Percentiles rank a stretch among this genome's conserved stretches.
These are phyloP conservation scores for Saccharomycopsis sp. DNA, from an alignment of 805 yeast genomes.

Conservation along the genomic window DNA sequence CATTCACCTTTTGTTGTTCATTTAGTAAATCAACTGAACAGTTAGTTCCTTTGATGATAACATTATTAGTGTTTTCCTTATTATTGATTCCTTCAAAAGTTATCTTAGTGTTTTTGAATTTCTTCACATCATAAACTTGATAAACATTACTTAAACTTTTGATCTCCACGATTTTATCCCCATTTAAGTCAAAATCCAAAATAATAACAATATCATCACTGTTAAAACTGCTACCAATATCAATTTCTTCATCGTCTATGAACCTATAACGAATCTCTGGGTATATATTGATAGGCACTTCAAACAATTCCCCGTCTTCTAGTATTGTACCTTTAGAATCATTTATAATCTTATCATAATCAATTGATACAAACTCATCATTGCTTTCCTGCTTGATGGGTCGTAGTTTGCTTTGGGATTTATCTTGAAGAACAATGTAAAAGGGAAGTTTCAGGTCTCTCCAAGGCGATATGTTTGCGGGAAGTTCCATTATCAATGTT, in stretches of 20 bases:
- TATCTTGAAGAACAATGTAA: conserved; percentile 13
- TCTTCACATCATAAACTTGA: conserved; percentile 12
- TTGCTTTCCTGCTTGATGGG: background rate
- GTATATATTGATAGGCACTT: conserved; percentile 12
- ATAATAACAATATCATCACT: conserved; percentile 12
- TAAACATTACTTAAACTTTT: conserved; percentile 14
- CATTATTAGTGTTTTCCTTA: conserved; percentile 4
- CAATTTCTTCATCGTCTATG: conserved; percentile 8
- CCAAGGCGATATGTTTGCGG: background rate
- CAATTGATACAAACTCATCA: conserved; percentile 6
- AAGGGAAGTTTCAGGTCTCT: conserved; percentile 4
- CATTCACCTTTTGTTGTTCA: no score
- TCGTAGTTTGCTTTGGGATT: conserved; percentile 2
- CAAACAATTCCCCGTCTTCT: conserved; percentile 5
- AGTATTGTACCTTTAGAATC: background rate
- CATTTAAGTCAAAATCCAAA: conserved; percentile 12
- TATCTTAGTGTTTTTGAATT: conserved; percentile 4
- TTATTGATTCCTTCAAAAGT: conserved; percentile 1
- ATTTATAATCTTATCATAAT: conserved; percentile 10
- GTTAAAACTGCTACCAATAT: background rate
- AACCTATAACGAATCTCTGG: conserved; percentile 18
- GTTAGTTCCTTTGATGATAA: conserved; percentile 11
- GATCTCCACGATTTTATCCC: conserved; percentile 8
- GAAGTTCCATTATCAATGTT: background rate
- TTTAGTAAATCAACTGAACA: background rate